Evolutionary conservation across 2,329 filamentous ascomycete species (phyloP), one percentile per base, ranked within the genome.

Genomic region (Fusarium xyrophilum): DNA sequence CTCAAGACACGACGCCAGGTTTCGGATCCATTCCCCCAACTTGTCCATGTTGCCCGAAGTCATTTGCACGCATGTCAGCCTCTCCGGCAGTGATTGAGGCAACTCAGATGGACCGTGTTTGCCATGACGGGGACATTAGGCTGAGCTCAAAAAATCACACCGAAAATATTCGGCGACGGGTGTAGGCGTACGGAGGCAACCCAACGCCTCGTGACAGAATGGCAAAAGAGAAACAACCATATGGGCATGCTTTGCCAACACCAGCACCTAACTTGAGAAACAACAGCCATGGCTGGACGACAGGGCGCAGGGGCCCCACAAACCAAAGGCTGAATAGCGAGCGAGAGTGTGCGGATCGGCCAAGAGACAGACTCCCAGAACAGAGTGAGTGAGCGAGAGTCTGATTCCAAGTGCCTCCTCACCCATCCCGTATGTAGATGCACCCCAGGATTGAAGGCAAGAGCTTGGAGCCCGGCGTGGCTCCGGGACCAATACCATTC

Each of bases 101-200:
- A 47, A 40, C 44, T 39, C 40, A 44, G 30, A 42, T 58, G 44
- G 43, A 43, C 25, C 33, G 33, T 63, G 42, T 67, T 64, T 60
- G 63, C 67, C 47, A 47, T 69, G 36, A 55, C 43, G 53, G 46
- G 40, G 23, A 35, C 51, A 27, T 42, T 27, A 25, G 19, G 15
- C 40, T 38, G 56, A 47, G 42, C 52, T 55, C 47, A 50, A 46
- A 46, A 36, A 30, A 36, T 33, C 39, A 28, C 25, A 63, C 68
- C 68, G 65, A 71, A 67, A 64, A 69, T 59, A 44, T 52, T 71
- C 65, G 68, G 68, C 58, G 57, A 54, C 44, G 51, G 58, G 42
- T 59, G 38, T 38, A 56, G 10, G 23, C n/a, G 28, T 52, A 35
- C 30, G 33, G 35, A 47, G 30, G 48, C 19, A 39, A n/a, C 56